These are phyloP conservation scores for Aspergillus japonicus DNA, from an alignment of 2,329 filamentous ascomycete genomes.

Conservation along the genomic window DNA sequence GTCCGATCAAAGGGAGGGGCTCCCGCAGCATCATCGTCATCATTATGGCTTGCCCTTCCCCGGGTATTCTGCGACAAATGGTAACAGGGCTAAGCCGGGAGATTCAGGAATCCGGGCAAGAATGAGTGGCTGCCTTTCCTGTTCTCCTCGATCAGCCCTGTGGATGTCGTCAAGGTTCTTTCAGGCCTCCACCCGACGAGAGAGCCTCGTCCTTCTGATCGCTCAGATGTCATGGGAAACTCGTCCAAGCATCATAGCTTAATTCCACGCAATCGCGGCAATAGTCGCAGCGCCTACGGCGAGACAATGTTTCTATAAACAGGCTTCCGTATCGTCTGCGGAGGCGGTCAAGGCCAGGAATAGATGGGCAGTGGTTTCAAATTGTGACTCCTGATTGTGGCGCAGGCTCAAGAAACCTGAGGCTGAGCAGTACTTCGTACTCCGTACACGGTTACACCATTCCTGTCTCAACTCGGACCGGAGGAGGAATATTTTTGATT, in stretches of 20 bases:
- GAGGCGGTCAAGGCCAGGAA: neutral
- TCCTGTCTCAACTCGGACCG: too few relatives aligned
- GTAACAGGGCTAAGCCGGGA: constrained; percentile 27
- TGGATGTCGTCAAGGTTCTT: constrained; percentile 1
- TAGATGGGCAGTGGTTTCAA: neutral
- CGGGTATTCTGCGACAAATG: constrained; percentile 21
- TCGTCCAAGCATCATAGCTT: neutral
- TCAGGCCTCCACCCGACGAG: constrained; percentile 5
- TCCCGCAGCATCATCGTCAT: neutral
- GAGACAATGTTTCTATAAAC: neutral
- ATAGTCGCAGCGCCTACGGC: too few relatives aligned
- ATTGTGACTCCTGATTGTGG: neutral
- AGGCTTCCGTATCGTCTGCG: neutral
- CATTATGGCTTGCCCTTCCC: neutral
- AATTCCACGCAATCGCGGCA: neutral
- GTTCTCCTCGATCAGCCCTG: constrained; percentile 13
- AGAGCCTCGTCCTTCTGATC: neutral
- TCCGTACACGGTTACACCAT: neutral
- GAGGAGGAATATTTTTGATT: too few relatives aligned
- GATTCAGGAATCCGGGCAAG: constrained; percentile 31
- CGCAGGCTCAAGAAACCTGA: neutral
- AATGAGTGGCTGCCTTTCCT: constrained; percentile 18
- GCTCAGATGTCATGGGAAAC: constrained; percentile 1
- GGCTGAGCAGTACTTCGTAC: neutral
- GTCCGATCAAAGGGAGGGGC: constrained; percentile 4